phyloP scores from a whole-genome alignment of 2,329 filamentous ascomycete species.

The Aphanocladium album region DNA sequence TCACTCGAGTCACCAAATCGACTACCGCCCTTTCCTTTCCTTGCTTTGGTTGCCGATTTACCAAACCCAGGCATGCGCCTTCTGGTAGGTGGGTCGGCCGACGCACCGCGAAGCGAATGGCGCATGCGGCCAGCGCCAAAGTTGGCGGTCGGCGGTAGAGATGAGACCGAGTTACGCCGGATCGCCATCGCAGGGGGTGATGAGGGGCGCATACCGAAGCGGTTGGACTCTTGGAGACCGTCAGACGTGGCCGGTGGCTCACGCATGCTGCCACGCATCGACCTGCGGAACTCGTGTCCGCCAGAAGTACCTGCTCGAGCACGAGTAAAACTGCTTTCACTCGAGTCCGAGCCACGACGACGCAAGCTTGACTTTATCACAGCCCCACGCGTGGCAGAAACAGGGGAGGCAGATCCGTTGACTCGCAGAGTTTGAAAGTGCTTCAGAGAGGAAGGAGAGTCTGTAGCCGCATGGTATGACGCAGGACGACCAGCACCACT shows the following conservation, averaged over 20 bases:
- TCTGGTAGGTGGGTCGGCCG: slow-evolving; percentile 31
- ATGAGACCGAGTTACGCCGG: slow-evolving; percentile 36
- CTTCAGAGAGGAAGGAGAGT: slow-evolving; percentile 16
- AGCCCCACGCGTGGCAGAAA: slow-evolving; percentile 15
- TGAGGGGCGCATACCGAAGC: slow-evolving; percentile 64
- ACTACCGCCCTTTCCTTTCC: slow-evolving; percentile 37
- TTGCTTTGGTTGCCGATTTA: slow-evolving; percentile 35
- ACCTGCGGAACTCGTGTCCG: slow-evolving; percentile 61
- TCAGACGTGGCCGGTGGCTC: slow-evolving; percentile 26
- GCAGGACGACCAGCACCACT: slow-evolving; percentile 20
- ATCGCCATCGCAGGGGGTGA: slow-evolving; percentile 60
- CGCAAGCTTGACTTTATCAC: slow-evolving; percentile 33
- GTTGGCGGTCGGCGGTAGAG: slow-evolving; percentile 26
- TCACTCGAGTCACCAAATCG: slow-evolving; percentile 61
- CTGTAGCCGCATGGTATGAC: slow-evolving; percentile 25
- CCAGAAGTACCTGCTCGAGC: slow-evolving; percentile 42
- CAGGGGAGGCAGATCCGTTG: slow-evolving; percentile 15
- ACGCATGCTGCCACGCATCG: slow-evolving; percentile 54
- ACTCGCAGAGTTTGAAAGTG: slow-evolving; percentile 23
- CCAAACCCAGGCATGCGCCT: slow-evolving; percentile 41
- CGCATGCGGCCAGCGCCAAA: slow-evolving; percentile 33
- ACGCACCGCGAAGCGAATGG: slow-evolving; percentile 40
- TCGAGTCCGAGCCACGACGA: slow-evolving; percentile 58
- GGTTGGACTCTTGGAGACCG: slow-evolving; percentile 37
- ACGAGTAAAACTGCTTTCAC: slow-evolving; percentile 79